These are phyloP conservation scores for Dothideomycetes sp. DNA, from an alignment of 2,329 filamentous ascomycete species.

Conservation along the genomic window DNA sequence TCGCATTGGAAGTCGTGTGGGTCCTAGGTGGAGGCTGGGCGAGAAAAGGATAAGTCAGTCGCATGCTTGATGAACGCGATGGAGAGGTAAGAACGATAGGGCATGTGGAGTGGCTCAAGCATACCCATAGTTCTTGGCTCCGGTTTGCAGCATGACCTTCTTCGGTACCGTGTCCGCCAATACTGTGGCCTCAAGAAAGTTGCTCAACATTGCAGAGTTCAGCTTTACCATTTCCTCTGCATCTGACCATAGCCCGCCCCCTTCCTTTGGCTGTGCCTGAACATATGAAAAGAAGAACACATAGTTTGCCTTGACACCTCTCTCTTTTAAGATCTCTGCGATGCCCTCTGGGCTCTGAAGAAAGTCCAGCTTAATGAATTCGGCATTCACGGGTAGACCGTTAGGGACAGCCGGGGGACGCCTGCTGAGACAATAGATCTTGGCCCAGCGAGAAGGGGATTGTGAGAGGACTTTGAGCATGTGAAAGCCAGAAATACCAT, in stretches of 20 bases:
- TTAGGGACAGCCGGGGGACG: too few species aligned
- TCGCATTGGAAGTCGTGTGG: conserved; percentile 29
- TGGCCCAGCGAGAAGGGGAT: conserved; percentile 38
- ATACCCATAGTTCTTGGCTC: conserved; percentile 43
- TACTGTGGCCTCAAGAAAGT: conserved; percentile 36
- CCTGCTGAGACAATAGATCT: conserved; percentile 39
- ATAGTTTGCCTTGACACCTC: conserved; percentile 25
- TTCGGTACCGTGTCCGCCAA: conserved; percentile 32
- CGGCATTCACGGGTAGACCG: too few species aligned
- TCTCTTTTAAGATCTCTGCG: conserved; percentile 18
- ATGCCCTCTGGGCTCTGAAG: conserved; percentile 20
- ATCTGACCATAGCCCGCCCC: too few species aligned
- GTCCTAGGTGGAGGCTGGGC: conserved; percentile 38
- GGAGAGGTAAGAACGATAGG: too few species aligned
- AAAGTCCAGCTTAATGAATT: too few species aligned
- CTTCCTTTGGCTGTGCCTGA: too few species aligned
- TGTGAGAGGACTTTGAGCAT: conserved; percentile 39
- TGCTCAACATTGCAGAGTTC: conserved; percentile 37
- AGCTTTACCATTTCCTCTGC: conserved; percentile 39
- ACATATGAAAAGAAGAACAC: conserved; percentile 46
- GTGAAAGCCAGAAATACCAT: conserved; percentile 43
- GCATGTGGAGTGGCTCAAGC: too few species aligned
- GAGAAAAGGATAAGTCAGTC: too few species aligned
- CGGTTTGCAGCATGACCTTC: conserved; percentile 39
- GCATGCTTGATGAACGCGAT: too few species aligned